Evolutionary conservation across 139 green algal species (phyloP).

Genomic region (Chlorokybus atmophyticus): DNA sequence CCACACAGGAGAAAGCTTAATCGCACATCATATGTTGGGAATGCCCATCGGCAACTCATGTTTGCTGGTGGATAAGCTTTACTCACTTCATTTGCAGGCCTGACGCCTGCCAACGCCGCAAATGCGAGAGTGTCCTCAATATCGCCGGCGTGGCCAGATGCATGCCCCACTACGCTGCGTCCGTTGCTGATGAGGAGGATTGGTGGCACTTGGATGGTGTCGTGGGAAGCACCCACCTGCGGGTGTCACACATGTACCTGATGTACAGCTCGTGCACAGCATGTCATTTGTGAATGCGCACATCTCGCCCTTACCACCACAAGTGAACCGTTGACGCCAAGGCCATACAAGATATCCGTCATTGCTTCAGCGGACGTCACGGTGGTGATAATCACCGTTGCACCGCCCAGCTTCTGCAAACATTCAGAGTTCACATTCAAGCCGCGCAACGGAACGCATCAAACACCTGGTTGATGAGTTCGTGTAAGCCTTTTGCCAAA

Average conservation of each 20-base stretch:
- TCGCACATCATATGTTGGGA: no score
- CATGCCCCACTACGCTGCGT: not conserved
- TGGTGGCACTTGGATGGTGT: not conserved
- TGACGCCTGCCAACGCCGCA: constrained; percentile 5
- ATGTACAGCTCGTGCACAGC: no score
- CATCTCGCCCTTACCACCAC: constrained; percentile 2
- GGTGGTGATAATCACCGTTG: constrained; percentile 8
- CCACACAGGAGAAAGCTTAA: no score
- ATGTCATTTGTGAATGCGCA: no score
- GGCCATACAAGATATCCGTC: not conserved
- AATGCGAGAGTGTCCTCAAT: constrained; percentile 11
- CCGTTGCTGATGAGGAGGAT: constrained; percentile 4
- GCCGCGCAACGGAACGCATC: not conserved
- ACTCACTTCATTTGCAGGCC: constrained; percentile 14
- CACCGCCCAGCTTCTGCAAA: not conserved
- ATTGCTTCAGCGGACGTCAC: not conserved
- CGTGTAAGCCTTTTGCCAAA: not conserved
- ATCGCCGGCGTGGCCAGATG: constrained; percentile 6
- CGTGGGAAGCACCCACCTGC: no score
- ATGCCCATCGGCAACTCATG: no score
- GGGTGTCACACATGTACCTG: no score
- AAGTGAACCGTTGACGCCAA: not conserved
- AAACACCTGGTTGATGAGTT: not conserved
- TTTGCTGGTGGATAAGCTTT: no score
- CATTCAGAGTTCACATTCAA: not conserved